phyloP scores from a whole-genome alignment of 1,139 yeast genomes.

The Saccharomyces hybrid region DNA sequence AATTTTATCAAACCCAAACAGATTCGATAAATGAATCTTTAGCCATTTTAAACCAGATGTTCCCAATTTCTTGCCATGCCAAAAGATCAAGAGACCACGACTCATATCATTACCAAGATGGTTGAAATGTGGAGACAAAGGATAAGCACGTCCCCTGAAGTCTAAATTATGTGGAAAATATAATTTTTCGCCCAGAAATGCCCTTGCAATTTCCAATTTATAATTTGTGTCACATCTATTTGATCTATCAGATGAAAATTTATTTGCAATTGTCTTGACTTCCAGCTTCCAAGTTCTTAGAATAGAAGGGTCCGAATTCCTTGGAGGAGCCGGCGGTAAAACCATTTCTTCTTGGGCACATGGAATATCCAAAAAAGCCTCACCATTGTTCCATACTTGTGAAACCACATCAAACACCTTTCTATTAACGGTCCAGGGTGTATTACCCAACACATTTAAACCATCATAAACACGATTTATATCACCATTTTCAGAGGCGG shows the following conservation, averaged over 20 bases:
- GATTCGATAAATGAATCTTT: slow-evolving; percentile 81
- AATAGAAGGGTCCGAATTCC: slow-evolving; percentile 62
- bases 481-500: slow-evolving; percentile 67
- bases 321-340: slow-evolving; percentile 59
- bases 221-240: slow-evolving; percentile 91
- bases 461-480: slow-evolving; percentile 68
- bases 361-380: slow-evolving; percentile 76
- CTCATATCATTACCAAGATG: slow-evolving; percentile 91
- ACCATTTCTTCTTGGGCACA: slow-evolving; percentile 45
- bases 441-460: slow-evolving; percentile 75
- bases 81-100: slow-evolving; percentile 73
- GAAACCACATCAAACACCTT: slow-evolving; percentile 61
- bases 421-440: slow-evolving; percentile 89
- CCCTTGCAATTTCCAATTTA: slow-evolving; percentile 90
- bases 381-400: slow-evolving; percentile 80
- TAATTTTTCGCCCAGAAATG: slow-evolving; percentile 79
- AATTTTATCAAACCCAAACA: slow-evolving; percentile 81
- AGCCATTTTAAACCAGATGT: slow-evolving; percentile 74
- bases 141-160: slow-evolving; percentile 94
- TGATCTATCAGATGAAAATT: slow-evolving; percentile 63
- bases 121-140: slow-evolving; percentile 69
- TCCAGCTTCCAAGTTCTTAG: slow-evolving; percentile 60
- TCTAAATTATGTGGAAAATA: slow-evolving; percentile 92
- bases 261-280: slow-evolving; percentile 51
- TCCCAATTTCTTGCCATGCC: slow-evolving; percentile 83